Evolutionary conservation across 1,284 basidiomycete species (phyloP), one percentile per base, ranked within the genome.

Genomic region (Apiotrichum akiyoshidainum): DNA sequence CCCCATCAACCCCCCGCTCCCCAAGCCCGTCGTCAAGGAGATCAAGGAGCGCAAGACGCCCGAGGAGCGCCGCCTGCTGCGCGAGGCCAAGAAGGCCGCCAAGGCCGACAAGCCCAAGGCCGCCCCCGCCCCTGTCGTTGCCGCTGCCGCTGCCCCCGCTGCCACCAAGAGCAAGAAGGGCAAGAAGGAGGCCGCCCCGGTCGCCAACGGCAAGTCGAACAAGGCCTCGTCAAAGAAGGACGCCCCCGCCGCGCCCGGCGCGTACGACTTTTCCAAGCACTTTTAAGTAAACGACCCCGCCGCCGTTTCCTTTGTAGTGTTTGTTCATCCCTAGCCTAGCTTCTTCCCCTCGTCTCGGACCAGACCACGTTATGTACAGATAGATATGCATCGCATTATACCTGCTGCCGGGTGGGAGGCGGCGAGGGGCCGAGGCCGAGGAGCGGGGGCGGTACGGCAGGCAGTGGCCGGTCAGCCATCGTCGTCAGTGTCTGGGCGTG

Each of bases 251-350:
- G 49, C 58, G n/a, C 21, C 54, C 49, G 53, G 65, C 26, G 51
- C 40, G 13, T 71, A 71, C 62, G 59, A 64, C 55, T 71, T 71
- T 52, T 57, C 61, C 53, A 55, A 64, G 51, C 67, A 68, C 53
- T 71, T 71, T 54, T 71, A 68, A 34, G 17, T 39, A 6, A 12
- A n/a, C 34, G 26, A 31, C 26, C 26, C 3, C 26, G 4, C 26
- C 7, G 26, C 21, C 11, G 44, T 46, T 12, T 22, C 8, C 2
- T 31, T 31, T 7, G 26, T 31, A 31, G 26, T 31, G 26, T 31
- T 31, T 31, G 26, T 31, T 31, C 26, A 31, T 31, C 26, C 26
- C 26, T 31, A 31, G 26, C 26, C 34, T 48, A 14, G 33, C 16
- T 41, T 41, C 8, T 41, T 41, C 40, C 26, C 26, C 26, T 7